Base-by-base conservation (phyloP, 176 grass and related monocot species). In the Oryza rufipogon region DNA sequence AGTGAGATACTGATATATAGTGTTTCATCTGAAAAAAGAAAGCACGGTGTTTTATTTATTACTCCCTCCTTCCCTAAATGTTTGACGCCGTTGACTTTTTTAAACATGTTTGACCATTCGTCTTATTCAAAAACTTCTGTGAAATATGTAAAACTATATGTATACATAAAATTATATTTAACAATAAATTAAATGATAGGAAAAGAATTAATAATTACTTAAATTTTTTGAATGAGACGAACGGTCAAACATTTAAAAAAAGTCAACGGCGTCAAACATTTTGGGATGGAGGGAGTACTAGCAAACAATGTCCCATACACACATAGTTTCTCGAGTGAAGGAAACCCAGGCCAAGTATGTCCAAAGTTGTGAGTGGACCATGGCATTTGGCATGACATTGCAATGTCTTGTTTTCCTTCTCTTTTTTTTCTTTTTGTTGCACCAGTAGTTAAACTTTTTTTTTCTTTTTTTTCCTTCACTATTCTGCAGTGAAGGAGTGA, bases 361-460 rank as follows among this genome's bases (percentile, higher is more conserved):
- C 16, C 54, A 58, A 58, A 58, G 19, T 15, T 58, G 15, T 58
- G 54, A 20, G 20, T 58, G 54, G 54, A 58, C 54, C 5, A 20
- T 58, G 54, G 54, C 54, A 20, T 58, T 20, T n/a, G 17, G 54
- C 54, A 58, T 58, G 54, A 17, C 54, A 36, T 6, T 71, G 22
- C 58, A 69, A 23, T 6, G 48, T 51, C 14, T 9, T 52, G 45
- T 49, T 68, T 83, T 67, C 33, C 25, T 70, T 77, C 64, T 77
- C 1, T 28, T 28, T 28, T 28, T 28, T 28, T 42, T 6, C 2
- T 72, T 41, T 22, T 45, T 72, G 41, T 46, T 12, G n/a, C 22
- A 44, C 20, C 10, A 20, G 54, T 58, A 28, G 28, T 28, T 28
- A 26, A 26, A 26, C 26, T 26, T 26, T 26, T 26, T 26, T 26